Conservation (phyloP, 1,139 yeast species). For the Blastobotrys arbuscula region DNA sequence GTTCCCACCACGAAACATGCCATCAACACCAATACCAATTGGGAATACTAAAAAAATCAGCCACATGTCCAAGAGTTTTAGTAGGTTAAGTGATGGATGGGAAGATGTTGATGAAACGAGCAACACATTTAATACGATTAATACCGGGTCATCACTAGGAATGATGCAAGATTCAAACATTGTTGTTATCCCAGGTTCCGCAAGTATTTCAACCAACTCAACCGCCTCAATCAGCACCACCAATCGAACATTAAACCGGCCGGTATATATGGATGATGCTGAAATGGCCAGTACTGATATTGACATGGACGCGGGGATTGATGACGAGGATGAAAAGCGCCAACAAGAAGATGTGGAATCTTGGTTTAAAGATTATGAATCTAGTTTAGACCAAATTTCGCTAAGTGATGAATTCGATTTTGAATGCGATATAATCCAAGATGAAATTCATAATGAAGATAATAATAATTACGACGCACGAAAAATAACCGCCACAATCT, state of each 20-base stretch:
- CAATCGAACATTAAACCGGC: constrained; percentile 6
- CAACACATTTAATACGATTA: neutral
- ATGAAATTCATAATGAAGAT: neutral
- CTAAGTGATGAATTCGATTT: neutral
- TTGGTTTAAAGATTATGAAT: constrained; percentile 27
- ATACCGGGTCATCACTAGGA: constrained; percentile 2
- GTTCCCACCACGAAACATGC: constrained; percentile 1
- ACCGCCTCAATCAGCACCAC: neutral
- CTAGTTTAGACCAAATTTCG: constrained; percentile 23
- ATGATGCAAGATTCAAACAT: neutral
- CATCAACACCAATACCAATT: neutral
- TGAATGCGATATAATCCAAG: neutral
- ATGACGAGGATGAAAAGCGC: constrained; percentile 20
- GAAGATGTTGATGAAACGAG: constrained; percentile 2
- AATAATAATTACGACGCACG: neutral
- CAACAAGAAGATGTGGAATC: constrained; percentile 33
- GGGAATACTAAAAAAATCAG: neutral
- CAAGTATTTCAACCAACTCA: neutral
- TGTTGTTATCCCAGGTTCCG: neutral
- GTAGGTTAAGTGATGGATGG: constrained; percentile 2
- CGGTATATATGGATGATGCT: constrained; percentile 7
- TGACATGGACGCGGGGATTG: constrained; percentile 12
- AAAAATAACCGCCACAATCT: neutral
- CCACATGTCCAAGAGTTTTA: neutral
- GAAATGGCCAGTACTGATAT: constrained; percentile 8